Evolutionary conservation across 2,329 filamentous ascomycete genomes (phyloP).

Genomic region (Neofusicoccum sp.): DNA sequence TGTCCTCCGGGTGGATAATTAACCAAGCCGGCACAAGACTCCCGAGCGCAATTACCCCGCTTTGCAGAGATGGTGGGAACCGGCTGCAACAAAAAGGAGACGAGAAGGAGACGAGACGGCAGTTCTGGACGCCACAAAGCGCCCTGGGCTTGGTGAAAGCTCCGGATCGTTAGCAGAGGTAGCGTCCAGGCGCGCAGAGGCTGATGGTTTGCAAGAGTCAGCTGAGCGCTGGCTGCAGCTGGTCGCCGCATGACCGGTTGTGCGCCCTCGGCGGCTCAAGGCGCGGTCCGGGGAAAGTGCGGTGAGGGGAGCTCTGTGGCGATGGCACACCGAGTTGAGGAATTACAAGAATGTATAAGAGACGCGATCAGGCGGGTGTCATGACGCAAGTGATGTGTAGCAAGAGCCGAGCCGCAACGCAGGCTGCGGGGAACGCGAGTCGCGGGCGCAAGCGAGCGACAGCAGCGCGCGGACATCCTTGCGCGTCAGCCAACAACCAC

Average conservation of each 20-base stretch:
- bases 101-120: too few species aligned
- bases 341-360: too few species aligned
- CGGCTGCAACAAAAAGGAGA: neutral
- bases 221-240: neutral
- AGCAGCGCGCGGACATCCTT: neutral
- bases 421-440: constrained; percentile 6
- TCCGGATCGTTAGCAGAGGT: neutral
- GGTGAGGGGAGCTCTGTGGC: too few species aligned
- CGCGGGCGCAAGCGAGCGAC: constrained; percentile 4
- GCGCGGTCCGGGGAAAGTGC: neutral
- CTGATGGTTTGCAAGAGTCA: neutral
- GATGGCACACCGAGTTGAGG: too few species aligned
- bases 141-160: neutral
- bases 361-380: neutral
- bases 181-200: neutral
- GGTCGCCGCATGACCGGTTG: neutral
- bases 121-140: too few species aligned
- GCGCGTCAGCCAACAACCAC: neutral
- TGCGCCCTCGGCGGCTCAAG: neutral
- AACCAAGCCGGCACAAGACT: neutral
- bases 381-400: neutral
- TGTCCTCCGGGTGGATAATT: neutral
- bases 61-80: neutral
- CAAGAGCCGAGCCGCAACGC: neutral
- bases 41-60: neutral